A percentile compares a stretch with the other conserved stretches of the same genome.
These are phyloP conservation scores for Picochlorum sp. DNA, from an alignment of 139 green algal species.

Conservation along the genomic window DNA sequence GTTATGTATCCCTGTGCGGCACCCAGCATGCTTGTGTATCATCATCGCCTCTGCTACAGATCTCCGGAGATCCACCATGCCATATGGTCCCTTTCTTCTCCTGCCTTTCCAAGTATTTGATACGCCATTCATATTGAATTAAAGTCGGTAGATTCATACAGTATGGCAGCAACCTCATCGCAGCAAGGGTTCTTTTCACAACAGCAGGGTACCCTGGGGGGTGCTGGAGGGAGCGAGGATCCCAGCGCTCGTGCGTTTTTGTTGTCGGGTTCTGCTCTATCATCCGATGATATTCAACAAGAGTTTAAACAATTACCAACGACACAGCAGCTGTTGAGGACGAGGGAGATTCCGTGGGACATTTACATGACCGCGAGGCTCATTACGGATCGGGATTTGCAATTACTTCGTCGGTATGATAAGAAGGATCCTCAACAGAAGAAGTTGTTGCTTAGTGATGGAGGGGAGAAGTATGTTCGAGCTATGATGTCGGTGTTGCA, in stretches of 20 bases:
- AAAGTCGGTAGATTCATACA: background rate
- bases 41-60: no score
- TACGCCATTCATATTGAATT: no score
- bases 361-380: conserved; percentile 67
- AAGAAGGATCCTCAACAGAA: conserved; percentile 56
- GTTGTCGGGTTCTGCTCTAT: no score
- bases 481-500: conserved; percentile 77
- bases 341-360: conserved; percentile 16
- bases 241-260: no score
- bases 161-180: background rate
- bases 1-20: no score
- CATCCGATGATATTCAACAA: background rate
- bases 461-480: conserved; percentile 58
- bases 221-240: background rate
- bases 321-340: conserved; percentile 3
- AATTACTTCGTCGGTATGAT: conserved; percentile 61
- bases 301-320: conserved; percentile 3
- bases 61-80: no score
- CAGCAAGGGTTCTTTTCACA: background rate
- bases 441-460: conserved; percentile 68
- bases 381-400: conserved; percentile 63
- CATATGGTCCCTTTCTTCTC: no score
- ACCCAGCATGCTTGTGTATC: no score
- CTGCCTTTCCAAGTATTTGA: no score
- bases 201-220: background rate